Evolutionary conservation across 257 asterid genomes (phyloP), one percentile per base, ranked within the genome.

Genomic region (Solanum lycopersicoides): DNA sequence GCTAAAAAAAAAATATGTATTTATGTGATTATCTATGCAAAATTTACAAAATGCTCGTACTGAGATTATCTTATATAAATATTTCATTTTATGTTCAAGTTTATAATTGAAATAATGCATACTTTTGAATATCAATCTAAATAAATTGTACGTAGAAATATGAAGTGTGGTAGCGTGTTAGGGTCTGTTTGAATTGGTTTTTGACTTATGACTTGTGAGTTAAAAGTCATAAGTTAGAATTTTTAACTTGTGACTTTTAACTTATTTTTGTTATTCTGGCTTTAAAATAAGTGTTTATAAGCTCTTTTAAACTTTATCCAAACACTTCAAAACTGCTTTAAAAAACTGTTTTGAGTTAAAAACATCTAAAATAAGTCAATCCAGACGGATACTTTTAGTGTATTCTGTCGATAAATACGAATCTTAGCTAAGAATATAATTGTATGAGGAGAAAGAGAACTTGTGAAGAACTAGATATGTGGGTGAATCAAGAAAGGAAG

Each of bases 261-360:
- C 30, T 5, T 37, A 37, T 37, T 37, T 37, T 37, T 37, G 39
- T 6, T 5, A 37, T 37, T 37, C 6, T 37, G 1, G 6, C 0
- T 37, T 37, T 37, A 37, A 37, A 37, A 1, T 37, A 37, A 37
- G 7, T 37, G 7, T 1, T 37, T 37, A 37, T 37, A 37, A 37
- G 7, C 2, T 37, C 2, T 37, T 37, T 37, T 37, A 1, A 37
- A 37, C 0, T 37, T 37, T 6, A 37, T 0, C 2, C 39, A 0
- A 37, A 37, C 39, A 37, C 7, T 37, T 37, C 39, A 37, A 37
- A 37, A 37, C 2, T 37, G 6, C 2, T 37, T 37, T 37, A 37
- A 37, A 0, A 37, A 37, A 0, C 6, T 37, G 1, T 37, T 37
- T 37, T 37, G 39, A 37, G 0, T 37, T 37, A 5, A 37, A 37